These are phyloP conservation scores for Yarrowia osloensis DNA, from an alignment of 805 yeast genomes.

Conservation along the genomic window DNA sequence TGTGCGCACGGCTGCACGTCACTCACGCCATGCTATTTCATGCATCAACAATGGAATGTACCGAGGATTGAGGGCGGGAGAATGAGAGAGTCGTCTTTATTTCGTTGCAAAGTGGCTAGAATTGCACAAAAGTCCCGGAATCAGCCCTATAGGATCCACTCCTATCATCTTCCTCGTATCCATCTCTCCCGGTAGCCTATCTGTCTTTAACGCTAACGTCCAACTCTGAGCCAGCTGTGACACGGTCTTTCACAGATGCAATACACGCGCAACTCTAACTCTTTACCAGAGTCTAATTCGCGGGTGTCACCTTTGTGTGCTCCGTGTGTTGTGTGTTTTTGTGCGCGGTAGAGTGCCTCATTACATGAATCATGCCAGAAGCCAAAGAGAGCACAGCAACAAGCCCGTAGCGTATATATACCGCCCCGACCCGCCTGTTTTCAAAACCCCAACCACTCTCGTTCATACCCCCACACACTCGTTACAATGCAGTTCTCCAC, in stretches of 20 bases:
- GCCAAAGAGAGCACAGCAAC: background rate
- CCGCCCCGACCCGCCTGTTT: background rate
- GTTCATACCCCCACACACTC: background rate
- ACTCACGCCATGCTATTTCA: background rate
- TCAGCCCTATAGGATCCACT: background rate
- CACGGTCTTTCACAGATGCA: too few relatives aligned
- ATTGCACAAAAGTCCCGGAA: background rate
- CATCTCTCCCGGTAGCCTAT: background rate
- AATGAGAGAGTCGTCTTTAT: background rate
- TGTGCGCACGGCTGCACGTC: slow-evolving; percentile 1
- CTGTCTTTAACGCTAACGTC: background rate
- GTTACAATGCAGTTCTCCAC: slow-evolving; percentile 26
- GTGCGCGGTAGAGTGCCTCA: too few relatives aligned
- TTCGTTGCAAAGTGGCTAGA: background rate
- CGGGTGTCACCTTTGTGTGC: background rate
- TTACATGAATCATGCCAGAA: background rate
- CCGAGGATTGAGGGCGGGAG: background rate
- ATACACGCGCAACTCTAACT: too few relatives aligned
- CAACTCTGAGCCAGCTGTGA: background rate
- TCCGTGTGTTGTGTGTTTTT: too few relatives aligned
- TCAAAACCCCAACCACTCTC: background rate
- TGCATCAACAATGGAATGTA: slow-evolving; percentile 19
- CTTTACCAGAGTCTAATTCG: too few relatives aligned
- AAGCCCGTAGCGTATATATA: background rate
- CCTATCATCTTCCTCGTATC: background rate